Percentiles rank a stretch among this genome's conserved stretches.
Evolutionary conservation across 768 basidiomycete species (phyloP).

Genomic region (Lyophyllum shimeji): DNA sequence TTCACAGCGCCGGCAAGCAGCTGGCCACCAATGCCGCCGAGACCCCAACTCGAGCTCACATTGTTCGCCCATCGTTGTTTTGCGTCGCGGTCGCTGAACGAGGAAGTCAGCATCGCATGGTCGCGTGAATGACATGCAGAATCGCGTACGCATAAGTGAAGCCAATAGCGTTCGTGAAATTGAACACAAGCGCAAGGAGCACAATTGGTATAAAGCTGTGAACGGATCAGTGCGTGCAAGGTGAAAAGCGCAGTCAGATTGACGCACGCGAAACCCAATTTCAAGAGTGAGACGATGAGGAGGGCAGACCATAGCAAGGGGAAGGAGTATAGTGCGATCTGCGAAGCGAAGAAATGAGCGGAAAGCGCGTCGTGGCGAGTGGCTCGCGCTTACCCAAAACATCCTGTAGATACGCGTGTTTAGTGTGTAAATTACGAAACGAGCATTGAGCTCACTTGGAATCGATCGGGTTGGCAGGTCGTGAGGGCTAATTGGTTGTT

Average conservation of each 20-base stretch:
- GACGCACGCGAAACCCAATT: slow-evolving; percentile 83
- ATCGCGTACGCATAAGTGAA: slow-evolving; percentile 88
- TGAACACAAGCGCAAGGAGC: slow-evolving; percentile 91
- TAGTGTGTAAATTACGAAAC: slow-evolving; percentile 3
- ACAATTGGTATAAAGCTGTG: slow-evolving; percentile 93
- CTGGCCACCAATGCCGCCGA: slow-evolving; percentile 84
- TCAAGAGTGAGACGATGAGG: slow-evolving; percentile 85
- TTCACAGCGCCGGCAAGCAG: slow-evolving; percentile 81
- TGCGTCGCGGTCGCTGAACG: slow-evolving; percentile 79
- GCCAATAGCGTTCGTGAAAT: slow-evolving; percentile 91
- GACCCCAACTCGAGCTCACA: slow-evolving; percentile 67
- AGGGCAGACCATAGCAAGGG: slow-evolving; percentile 87
- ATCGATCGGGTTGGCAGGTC: slow-evolving; percentile 86
- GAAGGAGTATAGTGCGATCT: slow-evolving; percentile 89
- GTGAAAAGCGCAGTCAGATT: neutral
- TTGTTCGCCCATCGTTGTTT: slow-evolving; percentile 88
- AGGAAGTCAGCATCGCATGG: slow-evolving; percentile 11
- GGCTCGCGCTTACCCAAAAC: slow-evolving; percentile 73
- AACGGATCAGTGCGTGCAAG: neutral
- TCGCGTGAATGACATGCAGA: neutral
- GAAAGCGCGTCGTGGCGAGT: slow-evolving; percentile 1
- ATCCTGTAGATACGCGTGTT: slow-evolving; percentile 50
- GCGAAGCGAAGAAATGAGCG: slow-evolving; percentile 5
- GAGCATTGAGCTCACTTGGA: slow-evolving; percentile 58
- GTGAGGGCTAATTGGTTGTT: slow-evolving; percentile 61